Percentiles rank a stretch among this genome's conserved stretches.
These are phyloP conservation scores for Emiliania huxleyi DNA, from an alignment of 78 protist species.

Conservation along the genomic window DNA sequence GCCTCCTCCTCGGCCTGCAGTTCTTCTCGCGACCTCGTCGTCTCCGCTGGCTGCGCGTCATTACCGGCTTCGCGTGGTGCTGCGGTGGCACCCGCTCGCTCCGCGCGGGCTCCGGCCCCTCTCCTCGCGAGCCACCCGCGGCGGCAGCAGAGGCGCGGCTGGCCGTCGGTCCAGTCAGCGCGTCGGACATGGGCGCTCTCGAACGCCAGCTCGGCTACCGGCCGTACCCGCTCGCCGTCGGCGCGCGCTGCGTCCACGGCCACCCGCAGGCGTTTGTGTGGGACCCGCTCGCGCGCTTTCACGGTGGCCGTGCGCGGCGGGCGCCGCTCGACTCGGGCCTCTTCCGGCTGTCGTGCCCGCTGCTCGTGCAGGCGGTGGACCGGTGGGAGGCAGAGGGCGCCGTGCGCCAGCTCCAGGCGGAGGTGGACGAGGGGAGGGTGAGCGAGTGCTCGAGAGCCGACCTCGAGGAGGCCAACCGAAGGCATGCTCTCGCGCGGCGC, in stretches of 20 bases:
- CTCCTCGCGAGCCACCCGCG: too few species aligned
- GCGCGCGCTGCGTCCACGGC: neutral
- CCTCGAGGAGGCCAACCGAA: too few species aligned
- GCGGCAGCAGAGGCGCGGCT: too few species aligned
- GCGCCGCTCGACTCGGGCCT: neutral
- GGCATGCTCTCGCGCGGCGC: neutral
- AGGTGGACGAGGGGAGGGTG: neutral
- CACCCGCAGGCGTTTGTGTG: neutral
- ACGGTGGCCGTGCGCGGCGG: neutral
- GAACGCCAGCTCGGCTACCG: neutral
- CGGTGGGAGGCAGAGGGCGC: neutral
- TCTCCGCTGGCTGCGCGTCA: too few species aligned
- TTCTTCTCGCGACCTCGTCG: too few species aligned
- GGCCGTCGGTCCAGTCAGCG: too few species aligned
- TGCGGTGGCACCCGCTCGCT: too few species aligned
- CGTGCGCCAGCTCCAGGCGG: neutral
- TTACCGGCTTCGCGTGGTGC: too few species aligned
- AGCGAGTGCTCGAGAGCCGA: neutral
- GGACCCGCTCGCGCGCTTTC: neutral
- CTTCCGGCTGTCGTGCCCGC: slow-evolving; percentile 15
- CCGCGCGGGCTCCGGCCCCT: too few species aligned
- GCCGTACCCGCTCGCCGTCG: neutral
- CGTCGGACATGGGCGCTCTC: neutral
- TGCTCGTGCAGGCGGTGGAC: neutral
- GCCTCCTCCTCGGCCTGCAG: too few species aligned